These are phyloP conservation scores for Lindgomyces ingoldianus DNA, from an alignment of 495 filamentous ascomycete species.

Conservation along the genomic window DNA sequence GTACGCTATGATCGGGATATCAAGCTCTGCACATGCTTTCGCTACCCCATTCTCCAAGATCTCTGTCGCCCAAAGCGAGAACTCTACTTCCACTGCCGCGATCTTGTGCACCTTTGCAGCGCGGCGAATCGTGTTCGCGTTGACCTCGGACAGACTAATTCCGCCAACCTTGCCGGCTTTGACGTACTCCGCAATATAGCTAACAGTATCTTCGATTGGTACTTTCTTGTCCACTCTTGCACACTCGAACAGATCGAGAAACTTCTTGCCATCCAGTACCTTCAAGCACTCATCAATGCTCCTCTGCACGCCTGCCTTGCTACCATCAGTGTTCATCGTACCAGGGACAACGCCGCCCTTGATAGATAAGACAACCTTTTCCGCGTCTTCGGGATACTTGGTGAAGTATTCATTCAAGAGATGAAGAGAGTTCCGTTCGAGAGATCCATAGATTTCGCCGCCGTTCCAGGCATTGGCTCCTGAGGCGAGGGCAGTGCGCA, in stretches of 20 bases:
- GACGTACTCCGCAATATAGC: constrained; percentile 58
- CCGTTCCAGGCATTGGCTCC: constrained; percentile 80
- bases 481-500: constrained; percentile 64
- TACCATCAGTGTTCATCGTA: constrained; percentile 55
- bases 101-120: constrained; percentile 72
- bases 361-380: constrained; percentile 64
- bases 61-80: constrained; percentile 69
- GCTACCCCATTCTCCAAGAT: constrained; percentile 75
- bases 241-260: constrained; percentile 78
- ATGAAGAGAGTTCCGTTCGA: constrained; percentile 65
- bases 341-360: constrained; percentile 58
- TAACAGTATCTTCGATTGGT: constrained; percentile 61
- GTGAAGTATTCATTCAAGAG: constrained; percentile 67
- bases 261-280: constrained; percentile 70
- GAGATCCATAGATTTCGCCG: constrained; percentile 76
- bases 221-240: constrained; percentile 69
- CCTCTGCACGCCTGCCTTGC: constrained; percentile 61
- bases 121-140: constrained; percentile 70
- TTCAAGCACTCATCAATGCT: constrained; percentile 68
- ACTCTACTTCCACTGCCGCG: constrained; percentile 74
- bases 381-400: constrained; percentile 66
- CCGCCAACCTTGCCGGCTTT: constrained; percentile 77
- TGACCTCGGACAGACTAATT: constrained; percentile 74
- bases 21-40: constrained; percentile 66
- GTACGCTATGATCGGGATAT: constrained; percentile 72